Base-by-base conservation (phyloP, 441 rosid genomes). In the Pelargonium myrrhifolium region DNA sequence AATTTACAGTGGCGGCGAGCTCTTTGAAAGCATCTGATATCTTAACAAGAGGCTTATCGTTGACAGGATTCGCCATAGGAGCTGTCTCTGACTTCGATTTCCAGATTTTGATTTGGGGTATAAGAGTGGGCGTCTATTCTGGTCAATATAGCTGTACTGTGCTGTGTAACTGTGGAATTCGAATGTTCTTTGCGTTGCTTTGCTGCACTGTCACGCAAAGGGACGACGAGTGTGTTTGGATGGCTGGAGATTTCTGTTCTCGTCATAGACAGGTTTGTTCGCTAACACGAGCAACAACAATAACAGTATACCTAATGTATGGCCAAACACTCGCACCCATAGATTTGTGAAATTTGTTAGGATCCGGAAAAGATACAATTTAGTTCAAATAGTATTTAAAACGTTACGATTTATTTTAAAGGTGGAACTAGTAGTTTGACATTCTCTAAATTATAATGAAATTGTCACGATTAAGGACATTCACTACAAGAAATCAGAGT, bases 21-120 rank as follows among this genome's bases (percentile, higher is more conserved):
- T 83, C 92, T 69, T 81, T 86, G 80, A 90, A 93, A 31, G 97
- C 84, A 20, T 74, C 87, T 3, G 97, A 69, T 56, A 93, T 90
- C 74, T 81, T 86, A 40, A 83, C 75, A 42, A 93, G 85, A 15
- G 89, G 90, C 72, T 79, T 93, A 15, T 79, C 86, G 45, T 65
- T 70, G 61, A 51, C 80, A 10, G 64, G 69, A 67, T 76, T 78
- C 77, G 82, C 89, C 90, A 85, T 89, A 9, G 56, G 59, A 31
- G 39, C n/a, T 10, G 65, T 61, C 62, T 18, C 61, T 51, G 28
- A 1, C 28, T 26, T 3, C 55, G 55, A 49, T 49, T 26, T 49
- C 55, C 15, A 12, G 55, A 2, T 15, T 49, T 49, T 17, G 17
- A 47, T 10, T 10, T 47, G 15, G 2, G 53, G 53, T 47, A 10